Conservation (phyloP, 73 alveolate species). For the Paramecium octaurelia region DNA sequence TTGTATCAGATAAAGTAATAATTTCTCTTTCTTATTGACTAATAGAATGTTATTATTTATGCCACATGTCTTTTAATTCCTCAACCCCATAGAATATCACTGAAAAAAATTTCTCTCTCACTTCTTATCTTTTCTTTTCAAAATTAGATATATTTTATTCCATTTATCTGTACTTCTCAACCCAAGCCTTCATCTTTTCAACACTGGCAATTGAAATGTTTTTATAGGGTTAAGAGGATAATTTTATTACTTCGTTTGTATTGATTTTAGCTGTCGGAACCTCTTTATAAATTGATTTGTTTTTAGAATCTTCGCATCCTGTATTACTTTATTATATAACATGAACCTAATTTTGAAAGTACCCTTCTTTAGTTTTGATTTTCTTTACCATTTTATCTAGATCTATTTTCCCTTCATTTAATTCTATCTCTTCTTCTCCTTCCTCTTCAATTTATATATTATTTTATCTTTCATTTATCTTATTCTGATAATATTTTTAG, state of each 20-base stretch:
- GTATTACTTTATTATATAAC: not conserved
- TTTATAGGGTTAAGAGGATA: not conserved
- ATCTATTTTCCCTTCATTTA: not conserved
- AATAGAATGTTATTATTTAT: not conserved
- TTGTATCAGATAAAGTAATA: not conserved
- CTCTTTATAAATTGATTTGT: not conserved
- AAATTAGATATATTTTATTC: not conserved
- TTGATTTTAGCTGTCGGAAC: not conserved
- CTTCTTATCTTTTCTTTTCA: conserved; percentile 41
- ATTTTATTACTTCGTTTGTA: not conserved
- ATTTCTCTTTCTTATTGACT: not conserved
- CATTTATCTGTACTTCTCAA: not conserved
- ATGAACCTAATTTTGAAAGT: not conserved
- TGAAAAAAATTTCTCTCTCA: conserved; percentile 3
- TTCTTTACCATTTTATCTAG: conserved; percentile 2
- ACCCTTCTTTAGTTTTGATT: not conserved
- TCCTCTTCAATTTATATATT: not conserved
- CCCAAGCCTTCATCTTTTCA: not conserved
- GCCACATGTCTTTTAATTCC: not conserved
- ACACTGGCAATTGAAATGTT: not conserved
- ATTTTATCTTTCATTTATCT: not conserved
- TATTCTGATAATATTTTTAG: not conserved
- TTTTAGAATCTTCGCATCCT: not conserved
- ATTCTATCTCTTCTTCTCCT: not conserved
- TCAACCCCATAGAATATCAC: not conserved